A percentile compares a stretch with the other conserved stretches of the same genome.
Conservation (phyloP, 2,329 filamentous ascomycete species). For the Amauroascus verrucosus region DNA sequence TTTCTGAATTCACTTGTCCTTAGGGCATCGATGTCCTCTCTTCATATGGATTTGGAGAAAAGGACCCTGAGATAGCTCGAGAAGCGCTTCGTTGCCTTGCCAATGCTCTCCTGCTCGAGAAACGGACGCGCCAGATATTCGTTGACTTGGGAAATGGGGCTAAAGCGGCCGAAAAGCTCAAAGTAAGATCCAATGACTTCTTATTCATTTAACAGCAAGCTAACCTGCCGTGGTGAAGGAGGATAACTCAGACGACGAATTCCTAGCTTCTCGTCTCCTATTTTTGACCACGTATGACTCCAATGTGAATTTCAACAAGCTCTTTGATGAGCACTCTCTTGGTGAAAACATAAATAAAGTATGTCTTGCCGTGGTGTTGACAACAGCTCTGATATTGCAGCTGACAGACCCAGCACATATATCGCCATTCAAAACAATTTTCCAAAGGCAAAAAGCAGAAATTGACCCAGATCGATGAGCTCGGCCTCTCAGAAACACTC, state of each 20-base stretch:
- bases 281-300: slow-evolving; percentile 73
- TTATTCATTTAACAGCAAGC: background rate
- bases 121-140: slow-evolving; percentile 59
- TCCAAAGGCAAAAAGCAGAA: slow-evolving; percentile 32
- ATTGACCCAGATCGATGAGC: slow-evolving; percentile 49
- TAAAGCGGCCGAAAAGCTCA: slow-evolving; percentile 60
- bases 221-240: slow-evolving; percentile 33
- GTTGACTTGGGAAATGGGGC: slow-evolving; percentile 58
- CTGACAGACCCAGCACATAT: slow-evolving; percentile 46
- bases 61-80: slow-evolving; percentile 53
- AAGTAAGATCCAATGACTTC: slow-evolving; percentile 28
- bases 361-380: background rate
- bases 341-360: slow-evolving; percentile 56
- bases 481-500: slow-evolving; percentile 72
- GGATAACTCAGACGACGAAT: slow-evolving; percentile 73
- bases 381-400: background rate
- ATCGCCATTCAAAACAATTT: slow-evolving; percentile 55
- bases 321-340: slow-evolving; percentile 57
- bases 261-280: slow-evolving; percentile 66
- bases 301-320: slow-evolving; percentile 52
- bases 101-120: slow-evolving; percentile 66
- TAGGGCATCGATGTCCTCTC: slow-evolving; percentile 67
- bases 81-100: slow-evolving; percentile 74
- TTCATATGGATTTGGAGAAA: slow-evolving; percentile 60
- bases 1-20: background rate